Base-by-base conservation (phyloP, 78 protist species). In the Planoprotostelium fungivorum region DNA sequence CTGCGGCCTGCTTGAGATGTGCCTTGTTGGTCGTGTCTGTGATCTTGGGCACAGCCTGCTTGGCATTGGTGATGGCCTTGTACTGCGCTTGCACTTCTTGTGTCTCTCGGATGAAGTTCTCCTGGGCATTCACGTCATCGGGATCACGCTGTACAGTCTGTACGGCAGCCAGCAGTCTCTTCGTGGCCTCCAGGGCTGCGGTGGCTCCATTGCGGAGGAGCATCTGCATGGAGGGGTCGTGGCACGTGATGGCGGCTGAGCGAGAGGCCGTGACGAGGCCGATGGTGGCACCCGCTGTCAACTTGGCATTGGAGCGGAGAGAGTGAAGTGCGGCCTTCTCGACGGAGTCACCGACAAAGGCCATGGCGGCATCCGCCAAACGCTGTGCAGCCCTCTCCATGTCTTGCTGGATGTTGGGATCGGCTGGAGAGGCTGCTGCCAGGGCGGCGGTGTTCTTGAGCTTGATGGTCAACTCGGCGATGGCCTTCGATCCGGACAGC, bases 291-390 rank as follows among this genome's bases (percentile, higher is more conserved):
- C 92, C 95, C 88, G 91, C 88, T 10, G 95, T 91, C 0, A 88
- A 28, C 86, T 93, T 93, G 0, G 95, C 95, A 34, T 85, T 90
- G 39, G 95, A 88, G 39, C 95, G 90, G 34, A 93, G 86, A 34
- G 90, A 85, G 83, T 89, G 90, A 90, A 90, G 88, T 0, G 95
- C 95, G n/a, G 39, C 87, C 38, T 89, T 91, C 63, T 93, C 89
- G 29, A 90, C 95, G 29, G 95, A 90, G 36, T 93, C 95, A 87
- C 95, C 95, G 31, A 93, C 95, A 36, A 93, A 84, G 34, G 86
- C 91, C 87, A 89, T 89, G 39, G 92, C 89, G 28, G 92, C 93
- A 23, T 83, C 87, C n/a, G 92, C 95, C 34, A 93, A 88, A 83
- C 95, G 89, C 84, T 93, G 90, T 10, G 88, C 38, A 0, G 94